Evolutionary conservation across 2,329 filamentous ascomycete genomes (phyloP).

Genomic region (Aspergillus fumigatus): DNA sequence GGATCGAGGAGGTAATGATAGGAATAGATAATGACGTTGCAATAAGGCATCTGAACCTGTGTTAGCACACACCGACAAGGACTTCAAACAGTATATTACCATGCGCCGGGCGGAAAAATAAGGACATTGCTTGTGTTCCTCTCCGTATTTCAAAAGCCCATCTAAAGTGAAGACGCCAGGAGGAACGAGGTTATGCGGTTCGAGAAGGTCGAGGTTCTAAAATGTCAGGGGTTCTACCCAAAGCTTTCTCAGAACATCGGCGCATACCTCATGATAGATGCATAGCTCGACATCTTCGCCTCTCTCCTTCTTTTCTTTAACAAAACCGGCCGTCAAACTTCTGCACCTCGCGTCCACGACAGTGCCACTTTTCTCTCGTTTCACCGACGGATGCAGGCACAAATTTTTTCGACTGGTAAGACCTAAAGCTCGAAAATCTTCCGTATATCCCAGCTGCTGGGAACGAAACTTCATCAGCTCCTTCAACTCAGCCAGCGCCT

Average conservation of each 20-base stretch:
- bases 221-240: conserved; percentile 17
- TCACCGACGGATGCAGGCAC: conserved; percentile 93
- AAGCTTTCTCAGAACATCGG: background rate
- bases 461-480: conserved; percentile 91
- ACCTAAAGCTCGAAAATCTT: conserved; percentile 89
- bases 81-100: conserved; percentile 46
- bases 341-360: conserved; percentile 95
- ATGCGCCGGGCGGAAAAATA: conserved; percentile 95
- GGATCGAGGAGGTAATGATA: conserved; percentile 98
- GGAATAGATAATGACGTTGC: conserved; percentile 99
- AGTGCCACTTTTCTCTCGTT: conserved; percentile 88
- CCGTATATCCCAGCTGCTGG: conserved; percentile 80
- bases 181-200: conserved; percentile 90
- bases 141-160: conserved; percentile 80
- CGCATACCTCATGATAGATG: conserved; percentile 81
- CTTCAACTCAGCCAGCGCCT: conserved; percentile 86
- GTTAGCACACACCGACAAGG: conserved; percentile 13
- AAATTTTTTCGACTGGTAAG: conserved; percentile 96
- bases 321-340: conserved; percentile 91
- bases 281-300: conserved; percentile 93
- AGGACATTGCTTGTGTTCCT: conserved; percentile 93
- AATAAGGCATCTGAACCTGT: conserved; percentile 79
- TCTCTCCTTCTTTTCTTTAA: conserved; percentile 94
- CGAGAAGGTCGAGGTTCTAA: conserved; percentile 85
- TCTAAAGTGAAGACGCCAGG: conserved; percentile 96